Conservation (phyloP, 2,329 filamentous ascomycete species). For the Cryphonectria nitschkei region DNA sequence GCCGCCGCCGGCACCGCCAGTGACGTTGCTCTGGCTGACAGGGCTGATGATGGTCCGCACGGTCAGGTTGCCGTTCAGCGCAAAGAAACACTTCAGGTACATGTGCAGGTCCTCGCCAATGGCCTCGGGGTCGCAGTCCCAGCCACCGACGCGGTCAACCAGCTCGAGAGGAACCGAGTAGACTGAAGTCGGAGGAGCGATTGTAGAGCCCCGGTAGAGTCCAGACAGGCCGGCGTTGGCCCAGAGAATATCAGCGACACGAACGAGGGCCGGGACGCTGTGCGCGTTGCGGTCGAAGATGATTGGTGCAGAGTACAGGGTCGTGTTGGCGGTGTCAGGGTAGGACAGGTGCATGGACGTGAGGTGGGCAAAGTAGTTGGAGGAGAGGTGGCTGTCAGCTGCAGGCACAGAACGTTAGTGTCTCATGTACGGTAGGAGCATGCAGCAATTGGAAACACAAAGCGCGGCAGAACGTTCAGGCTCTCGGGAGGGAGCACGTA, state of each 20-base stretch:
- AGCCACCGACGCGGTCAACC: slow-evolving; percentile 70
- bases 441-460: slow-evolving; percentile 18
- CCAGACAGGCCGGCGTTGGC: slow-evolving; percentile 71
- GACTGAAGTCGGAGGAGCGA: slow-evolving; percentile 73
- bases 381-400: slow-evolving; percentile 73
- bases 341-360: slow-evolving; percentile 64
- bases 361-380: slow-evolving; percentile 68
- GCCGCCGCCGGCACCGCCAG: slow-evolving; percentile 60
- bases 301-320: slow-evolving; percentile 71
- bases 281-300: slow-evolving; percentile 77
- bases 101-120: slow-evolving; percentile 79
- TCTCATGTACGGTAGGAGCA: slow-evolving; percentile 32
- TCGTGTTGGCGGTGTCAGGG: slow-evolving; percentile 63
- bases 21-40: slow-evolving; percentile 74
- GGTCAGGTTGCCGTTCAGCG: slow-evolving; percentile 70
- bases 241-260: slow-evolving; percentile 75
- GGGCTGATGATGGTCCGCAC: slow-evolving; percentile 67
- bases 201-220: slow-evolving; percentile 64
- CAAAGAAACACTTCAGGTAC: slow-evolving; percentile 79
- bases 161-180: slow-evolving; percentile 71
- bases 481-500: slow-evolving; percentile 44
- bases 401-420: slow-evolving; percentile 37
- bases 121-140: slow-evolving; percentile 71
- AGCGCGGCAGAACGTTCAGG: slow-evolving; percentile 9
- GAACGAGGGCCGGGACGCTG: slow-evolving; percentile 67